Evolutionary conservation across 2,329 filamentous ascomycete genomes (phyloP).

Genomic region (Mycocentrospora acerina): DNA sequence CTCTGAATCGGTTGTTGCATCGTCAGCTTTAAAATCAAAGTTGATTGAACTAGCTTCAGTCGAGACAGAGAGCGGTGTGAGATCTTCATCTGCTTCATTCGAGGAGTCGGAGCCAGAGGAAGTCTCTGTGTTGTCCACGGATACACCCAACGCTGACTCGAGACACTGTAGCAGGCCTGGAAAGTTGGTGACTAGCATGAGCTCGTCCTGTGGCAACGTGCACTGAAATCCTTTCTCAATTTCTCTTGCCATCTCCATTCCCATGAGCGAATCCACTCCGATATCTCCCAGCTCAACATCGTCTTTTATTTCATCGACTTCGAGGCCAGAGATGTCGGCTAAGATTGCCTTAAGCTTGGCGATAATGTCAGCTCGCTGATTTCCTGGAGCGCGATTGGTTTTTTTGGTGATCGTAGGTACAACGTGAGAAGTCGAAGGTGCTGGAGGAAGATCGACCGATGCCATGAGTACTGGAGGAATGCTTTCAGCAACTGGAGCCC

Average conservation of each 20-base stretch:
- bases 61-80: background rate
- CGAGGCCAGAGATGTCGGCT: constrained; percentile 13
- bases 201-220: constrained; percentile 6
- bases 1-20: background rate
- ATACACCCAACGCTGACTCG: constrained; percentile 1
- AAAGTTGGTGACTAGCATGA: constrained; percentile 5
- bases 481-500: background rate
- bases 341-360: constrained; percentile 7
- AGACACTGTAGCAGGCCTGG: constrained; percentile 4
- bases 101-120: background rate
- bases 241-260: constrained; percentile 37
- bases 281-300: constrained; percentile 32
- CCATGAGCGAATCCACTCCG: constrained; percentile 44
- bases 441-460: background rate
- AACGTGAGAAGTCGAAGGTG: background rate
- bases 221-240: constrained; percentile 19
- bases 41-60: background rate
- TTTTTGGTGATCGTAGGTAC: background rate
- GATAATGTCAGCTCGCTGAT: background rate
- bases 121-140: background rate
- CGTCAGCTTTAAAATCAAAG: background rate
- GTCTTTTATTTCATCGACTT: constrained; percentile 16
- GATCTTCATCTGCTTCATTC: background rate
- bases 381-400: background rate
- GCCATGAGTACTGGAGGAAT: background rate